Evolutionary conservation across 1,139 yeast species (phyloP).

Genomic region (Torulaspora globosa): DNA sequence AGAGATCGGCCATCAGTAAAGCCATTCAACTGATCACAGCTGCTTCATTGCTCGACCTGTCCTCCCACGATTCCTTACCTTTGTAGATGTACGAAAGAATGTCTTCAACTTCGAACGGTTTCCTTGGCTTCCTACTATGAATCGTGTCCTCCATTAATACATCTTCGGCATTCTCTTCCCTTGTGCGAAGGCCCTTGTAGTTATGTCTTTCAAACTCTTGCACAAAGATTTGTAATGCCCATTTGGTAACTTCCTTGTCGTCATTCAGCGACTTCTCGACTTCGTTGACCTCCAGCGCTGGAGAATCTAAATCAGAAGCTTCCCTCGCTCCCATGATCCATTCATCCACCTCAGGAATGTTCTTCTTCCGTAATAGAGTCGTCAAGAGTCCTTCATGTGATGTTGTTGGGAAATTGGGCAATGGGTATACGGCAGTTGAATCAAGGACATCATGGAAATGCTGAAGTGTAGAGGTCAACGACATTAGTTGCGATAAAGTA

Average conservation of each 20-base stretch:
- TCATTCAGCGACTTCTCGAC: constrained; percentile 32
- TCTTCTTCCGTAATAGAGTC: constrained; percentile 78
- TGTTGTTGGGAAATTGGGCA: constrained; percentile 77
- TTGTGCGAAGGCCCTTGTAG: constrained; percentile 58
- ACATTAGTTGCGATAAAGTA: constrained; percentile 71
- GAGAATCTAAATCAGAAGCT: constrained; percentile 35
- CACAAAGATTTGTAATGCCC: constrained; percentile 57
- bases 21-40: neutral
- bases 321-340: constrained; percentile 68
- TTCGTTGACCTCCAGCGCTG: constrained; percentile 24
- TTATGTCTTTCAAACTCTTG: constrained; percentile 53
- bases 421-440: constrained; percentile 73
- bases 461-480: constrained; percentile 65
- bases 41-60: neutral
- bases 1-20: neutral
- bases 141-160: constrained; percentile 14
- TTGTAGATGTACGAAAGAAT: constrained; percentile 43
- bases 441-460: constrained; percentile 56
- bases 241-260: constrained; percentile 55
- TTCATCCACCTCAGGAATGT: constrained; percentile 82
- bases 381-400: constrained; percentile 79
- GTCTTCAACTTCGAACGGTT: constrained; percentile 36
- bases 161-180: constrained; percentile 31
- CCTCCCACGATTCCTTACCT: constrained; percentile 32
- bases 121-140: constrained; percentile 23